Evolutionary conservation across 1,139 yeast species (phyloP).

Genomic region (Tardiomyces digboiensis): DNA sequence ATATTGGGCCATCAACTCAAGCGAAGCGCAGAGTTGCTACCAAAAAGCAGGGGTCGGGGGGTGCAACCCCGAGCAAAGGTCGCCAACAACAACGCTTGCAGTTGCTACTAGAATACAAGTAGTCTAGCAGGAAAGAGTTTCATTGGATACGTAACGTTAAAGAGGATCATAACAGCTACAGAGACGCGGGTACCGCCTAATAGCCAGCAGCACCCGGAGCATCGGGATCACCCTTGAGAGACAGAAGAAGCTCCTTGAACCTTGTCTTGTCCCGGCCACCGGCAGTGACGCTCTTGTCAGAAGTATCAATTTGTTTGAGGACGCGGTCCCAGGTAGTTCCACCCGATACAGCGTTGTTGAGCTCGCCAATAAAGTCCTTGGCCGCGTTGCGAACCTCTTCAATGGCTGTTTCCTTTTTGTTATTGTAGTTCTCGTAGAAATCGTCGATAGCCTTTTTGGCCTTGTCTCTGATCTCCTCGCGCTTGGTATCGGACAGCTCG

Average conservation of each 20-base stretch:
- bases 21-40: too few relatives aligned
- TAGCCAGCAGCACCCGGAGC: constrained; percentile 67
- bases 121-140: too few relatives aligned
- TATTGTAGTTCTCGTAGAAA: constrained; percentile 87
- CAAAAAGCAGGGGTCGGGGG: too few relatives aligned
- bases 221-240: constrained; percentile 56
- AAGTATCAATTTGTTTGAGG: constrained; percentile 38
- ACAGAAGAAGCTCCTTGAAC: constrained; percentile 56
- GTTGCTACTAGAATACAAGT: neutral
- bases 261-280: constrained; percentile 57
- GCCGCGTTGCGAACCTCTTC: constrained; percentile 64
- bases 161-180: too few relatives aligned
- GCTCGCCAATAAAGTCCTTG: constrained; percentile 53
- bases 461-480: constrained; percentile 57
- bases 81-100: neutral
- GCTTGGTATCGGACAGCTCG: constrained; percentile 54
- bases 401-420: constrained; percentile 67
- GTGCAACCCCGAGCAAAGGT: too few relatives aligned
- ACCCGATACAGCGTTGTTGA: constrained; percentile 66
- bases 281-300: constrained; percentile 33
- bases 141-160: too few relatives aligned
- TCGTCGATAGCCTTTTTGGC: constrained; percentile 90
- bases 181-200: too few relatives aligned
- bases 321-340: constrained; percentile 87
- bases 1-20: too few relatives aligned